Evolutionary conservation across 2,329 filamentous ascomycete species (phyloP), one percentile per base, ranked within the genome.

Genomic region (Dothideomycetidae sp.): DNA sequence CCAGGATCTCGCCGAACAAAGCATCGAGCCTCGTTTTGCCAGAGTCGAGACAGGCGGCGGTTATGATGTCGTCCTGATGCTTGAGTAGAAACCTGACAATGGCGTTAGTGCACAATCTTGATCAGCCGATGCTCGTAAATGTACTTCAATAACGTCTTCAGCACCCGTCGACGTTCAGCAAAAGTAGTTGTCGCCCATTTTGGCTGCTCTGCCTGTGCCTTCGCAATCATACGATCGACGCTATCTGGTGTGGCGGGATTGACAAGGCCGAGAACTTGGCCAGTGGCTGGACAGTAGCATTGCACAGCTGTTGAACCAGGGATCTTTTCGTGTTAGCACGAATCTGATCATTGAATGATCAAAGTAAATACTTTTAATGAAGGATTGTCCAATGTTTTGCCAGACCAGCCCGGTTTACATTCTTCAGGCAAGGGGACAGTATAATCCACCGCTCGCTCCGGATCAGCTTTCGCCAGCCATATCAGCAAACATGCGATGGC

Each of bases 1-100:
- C 85, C 39, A 98, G 68, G 45, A 96, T 86, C 67, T 98, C 90
- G 36, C 90, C 90, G 39, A 98, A 76, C 48, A 81, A 78, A 1
- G 88, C 90, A 60, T 98, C 90, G 28, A 96, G 76, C 66, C 88
- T 81, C 2, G 92, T 94, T 68, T 98, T 98, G 45, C 90, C 90
- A 29, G 83, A 92, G 60, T 98, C 90, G 23, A 93, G 68, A 52
- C 83, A 92, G 34, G 86, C 88, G 18, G 84, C 74, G 11, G 74
- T 71, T 50, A 84, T 86, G 49, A 98, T 92, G 16, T 78, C 70
- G 46, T 88, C 80, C 56, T 94, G 85, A 54, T 96, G 80, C 46
- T 92, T 81, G 41, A 98, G 70, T 7, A 98, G 70, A 49, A 86
- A 78, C 53, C 67, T 70, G 16, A 2, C 7, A 12, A 12, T n/a